Evolutionary conservation across 1,284 basidiomycete species (phyloP).

Genomic region (Crocinoboletus sp.): DNA sequence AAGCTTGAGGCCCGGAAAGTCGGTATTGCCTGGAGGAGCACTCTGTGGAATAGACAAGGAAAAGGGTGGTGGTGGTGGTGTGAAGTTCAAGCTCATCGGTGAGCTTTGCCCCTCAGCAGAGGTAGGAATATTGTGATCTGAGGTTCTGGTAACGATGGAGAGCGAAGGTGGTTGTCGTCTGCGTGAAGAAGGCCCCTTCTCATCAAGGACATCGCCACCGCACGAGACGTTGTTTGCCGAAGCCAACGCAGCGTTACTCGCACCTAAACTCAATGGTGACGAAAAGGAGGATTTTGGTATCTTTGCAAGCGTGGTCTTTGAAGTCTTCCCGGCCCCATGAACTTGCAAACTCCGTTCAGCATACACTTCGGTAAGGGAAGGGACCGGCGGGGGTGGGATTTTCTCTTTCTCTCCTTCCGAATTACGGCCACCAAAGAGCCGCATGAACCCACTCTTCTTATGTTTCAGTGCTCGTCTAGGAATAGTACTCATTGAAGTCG

Average conservation of each 20-base stretch:
- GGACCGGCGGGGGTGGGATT: conserved; percentile 50
- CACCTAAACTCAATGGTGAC: conserved; percentile 9
- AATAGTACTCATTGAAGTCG: conserved; percentile 12
- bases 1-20: conserved; percentile 63
- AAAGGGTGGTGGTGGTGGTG: conserved; percentile 4
- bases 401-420: conserved; percentile 36
- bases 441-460: conserved; percentile 80
- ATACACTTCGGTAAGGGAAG: conserved; percentile 40
- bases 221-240: conserved; percentile 3
- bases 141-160: conserved; percentile 39
- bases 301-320: conserved; percentile 28
- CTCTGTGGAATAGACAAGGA: conserved; percentile 41
- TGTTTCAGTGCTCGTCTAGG: conserved; percentile 52
- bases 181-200: conserved; percentile 16
- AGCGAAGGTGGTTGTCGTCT: conserved; percentile 40
- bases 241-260: conserved; percentile 8
- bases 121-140: conserved; percentile 13
- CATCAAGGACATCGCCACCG: conserved; percentile 12
- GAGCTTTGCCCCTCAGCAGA: conserved; percentile 14
- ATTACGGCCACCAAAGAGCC: conserved; percentile 61
- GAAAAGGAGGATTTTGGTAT: conserved; percentile 41
- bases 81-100: conserved; percentile 7
- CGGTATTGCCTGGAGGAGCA: conserved; percentile 57
- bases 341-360: conserved; percentile 28
- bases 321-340: conserved; percentile 28